These are phyloP conservation scores for Omphalotus olearius DNA, from an alignment of 1,284 basidiomycete species.

Conservation along the genomic window DNA sequence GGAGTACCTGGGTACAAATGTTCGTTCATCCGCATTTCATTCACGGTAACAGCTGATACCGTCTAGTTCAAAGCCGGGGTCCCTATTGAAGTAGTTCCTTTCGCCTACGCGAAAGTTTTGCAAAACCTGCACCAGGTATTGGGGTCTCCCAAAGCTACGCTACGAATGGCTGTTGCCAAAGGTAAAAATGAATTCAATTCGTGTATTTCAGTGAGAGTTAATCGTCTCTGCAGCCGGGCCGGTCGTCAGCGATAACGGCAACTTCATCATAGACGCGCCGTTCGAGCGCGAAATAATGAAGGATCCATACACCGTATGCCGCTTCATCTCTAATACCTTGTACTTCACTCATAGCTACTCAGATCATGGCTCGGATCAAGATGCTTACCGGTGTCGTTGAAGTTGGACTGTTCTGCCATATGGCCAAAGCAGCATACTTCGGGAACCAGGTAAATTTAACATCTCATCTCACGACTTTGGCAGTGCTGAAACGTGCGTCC, in stretches of 20 bases:
- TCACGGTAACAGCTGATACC: background rate
- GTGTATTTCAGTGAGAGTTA: background rate
- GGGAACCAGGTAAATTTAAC: constrained; percentile 70
- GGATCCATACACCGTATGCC: constrained; percentile 61
- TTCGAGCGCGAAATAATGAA: constrained; percentile 70
- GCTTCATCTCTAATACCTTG: background rate
- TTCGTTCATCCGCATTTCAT: constrained; percentile 34
- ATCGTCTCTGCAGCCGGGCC: constrained; percentile 64
- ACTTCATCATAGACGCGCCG: constrained; percentile 92
- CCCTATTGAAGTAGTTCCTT: constrained; percentile 95
- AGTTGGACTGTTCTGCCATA: constrained; percentile 91
- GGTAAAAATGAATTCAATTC: constrained; percentile 23
- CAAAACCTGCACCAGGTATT: constrained; percentile 62
- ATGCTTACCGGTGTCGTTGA: constrained; percentile 96
- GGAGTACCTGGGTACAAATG: constrained; percentile 76
- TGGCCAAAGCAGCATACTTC: constrained; percentile 97
- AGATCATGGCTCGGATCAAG: constrained; percentile 77
- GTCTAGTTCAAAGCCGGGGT: constrained; percentile 83
- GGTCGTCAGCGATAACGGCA: constrained; percentile 94
- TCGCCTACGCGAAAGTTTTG: constrained; percentile 88
- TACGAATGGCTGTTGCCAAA: constrained; percentile 84
- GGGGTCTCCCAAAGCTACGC: constrained; percentile 58
- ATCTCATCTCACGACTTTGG: background rate
- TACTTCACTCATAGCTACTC: background rate
- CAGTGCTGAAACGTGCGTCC: background rate